A percentile compares a stretch with the other conserved stretches of the same genome.
Conservation (phyloP, 371 early-diverging fungal species). For the Mucor velutinosus region DNA sequence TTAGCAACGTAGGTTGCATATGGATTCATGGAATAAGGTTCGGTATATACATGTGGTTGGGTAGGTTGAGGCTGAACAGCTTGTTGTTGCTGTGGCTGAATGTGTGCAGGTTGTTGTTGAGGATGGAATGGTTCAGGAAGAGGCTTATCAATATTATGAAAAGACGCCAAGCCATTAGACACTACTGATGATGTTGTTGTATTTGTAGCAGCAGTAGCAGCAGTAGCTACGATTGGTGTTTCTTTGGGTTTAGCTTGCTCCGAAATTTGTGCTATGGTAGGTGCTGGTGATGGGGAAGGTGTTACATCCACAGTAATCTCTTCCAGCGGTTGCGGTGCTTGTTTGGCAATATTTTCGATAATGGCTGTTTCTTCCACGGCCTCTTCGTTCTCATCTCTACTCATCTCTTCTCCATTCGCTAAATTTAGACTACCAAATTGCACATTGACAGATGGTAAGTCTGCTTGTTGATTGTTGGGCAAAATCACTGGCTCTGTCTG, state of each 20-base stretch:
- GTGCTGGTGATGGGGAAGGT: not conserved
- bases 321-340: not conserved
- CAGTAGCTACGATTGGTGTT: not conserved
- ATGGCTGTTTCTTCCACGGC: not conserved
- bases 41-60: not conserved
- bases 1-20: not conserved
- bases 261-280: not conserved
- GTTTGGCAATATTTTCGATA: not conserved
- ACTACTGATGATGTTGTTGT: not conserved
- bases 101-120: not conserved
- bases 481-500: conserved; percentile 29
- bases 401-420: conserved; percentile 10
- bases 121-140: not conserved
- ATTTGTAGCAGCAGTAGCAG: not conserved
- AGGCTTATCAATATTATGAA: not conserved
- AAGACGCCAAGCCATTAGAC: not conserved
- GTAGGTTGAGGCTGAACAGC: not conserved
- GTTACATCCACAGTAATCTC: not conserved
- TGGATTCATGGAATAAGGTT: not conserved
- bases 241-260: not conserved
- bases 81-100: conserved; percentile 6
- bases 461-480: conserved; percentile 15
- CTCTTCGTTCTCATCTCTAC: not conserved
- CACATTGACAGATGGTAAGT: conserved; percentile 15
- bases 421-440: conserved; percentile 32